Evolutionary conservation across 768 basidiomycete species (phyloP).

Genomic region (Solioccasus polychromus): DNA sequence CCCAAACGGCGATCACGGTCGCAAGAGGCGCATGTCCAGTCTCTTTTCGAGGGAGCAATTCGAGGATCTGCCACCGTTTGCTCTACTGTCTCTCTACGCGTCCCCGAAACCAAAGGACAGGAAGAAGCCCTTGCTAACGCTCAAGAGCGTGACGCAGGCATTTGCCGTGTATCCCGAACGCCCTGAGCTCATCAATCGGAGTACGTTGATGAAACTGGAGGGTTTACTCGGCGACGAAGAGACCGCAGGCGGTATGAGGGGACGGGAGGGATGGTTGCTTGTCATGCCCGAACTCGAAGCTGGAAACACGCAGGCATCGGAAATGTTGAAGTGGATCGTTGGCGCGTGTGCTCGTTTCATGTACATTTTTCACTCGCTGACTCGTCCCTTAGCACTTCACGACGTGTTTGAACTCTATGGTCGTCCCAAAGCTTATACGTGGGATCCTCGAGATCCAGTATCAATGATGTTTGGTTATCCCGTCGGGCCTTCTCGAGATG

Average conservation of each 20-base stretch:
- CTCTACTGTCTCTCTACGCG: conserved; percentile 55
- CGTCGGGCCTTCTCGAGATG: conserved; percentile 78
- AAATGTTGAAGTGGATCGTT: conserved; percentile 90
- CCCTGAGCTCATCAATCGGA: conserved; percentile 85
- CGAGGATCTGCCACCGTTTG: conserved; percentile 34
- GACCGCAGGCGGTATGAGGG: conserved; percentile 62
- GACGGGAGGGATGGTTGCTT: conserved; percentile 80
- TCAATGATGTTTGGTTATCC: conserved; percentile 96
- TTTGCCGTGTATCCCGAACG: conserved; percentile 96
- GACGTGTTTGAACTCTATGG: conserved; percentile 90
- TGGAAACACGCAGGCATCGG: conserved; percentile 59
- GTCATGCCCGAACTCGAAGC: conserved; percentile 85
- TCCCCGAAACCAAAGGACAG: conserved; percentile 71
- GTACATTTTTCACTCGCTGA: conserved; percentile 7
- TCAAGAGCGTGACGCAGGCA: conserved; percentile 73
- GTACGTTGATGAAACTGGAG: conserved; percentile 90
- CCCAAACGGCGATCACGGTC: conserved; percentile 26
- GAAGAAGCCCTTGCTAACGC: conserved; percentile 67
- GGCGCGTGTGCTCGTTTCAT: conserved; percentile 46
- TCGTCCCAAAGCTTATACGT: conserved; percentile 78
- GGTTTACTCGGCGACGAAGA: conserved; percentile 78
- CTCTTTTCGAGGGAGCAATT: conserved; percentile 57
- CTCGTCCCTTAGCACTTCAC: conserved; percentile 57
- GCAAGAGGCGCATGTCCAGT: conserved; percentile 55
- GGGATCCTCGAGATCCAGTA: conserved; percentile 79